These are phyloP conservation scores for Solanum gandarillasii DNA, from an alignment of 257 asterid genomes.

Conservation along the genomic window DNA sequence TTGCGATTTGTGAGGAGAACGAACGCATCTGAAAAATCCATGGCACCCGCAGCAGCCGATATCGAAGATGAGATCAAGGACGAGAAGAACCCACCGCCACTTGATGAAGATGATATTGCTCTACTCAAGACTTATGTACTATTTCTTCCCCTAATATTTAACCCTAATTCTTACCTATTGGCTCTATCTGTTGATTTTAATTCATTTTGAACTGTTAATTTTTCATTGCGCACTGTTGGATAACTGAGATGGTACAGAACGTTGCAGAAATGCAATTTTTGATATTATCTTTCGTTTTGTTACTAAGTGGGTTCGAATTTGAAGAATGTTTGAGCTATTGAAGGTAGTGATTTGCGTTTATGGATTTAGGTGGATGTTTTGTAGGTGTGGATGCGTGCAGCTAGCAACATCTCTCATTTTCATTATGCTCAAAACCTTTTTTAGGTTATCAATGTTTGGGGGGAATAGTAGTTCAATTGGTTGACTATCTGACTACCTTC, in stretches of 20 bases:
- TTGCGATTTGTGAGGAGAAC: not conserved
- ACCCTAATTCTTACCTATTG: conserved; percentile 13
- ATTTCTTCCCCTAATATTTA: not conserved
- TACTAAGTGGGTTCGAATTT: not conserved
- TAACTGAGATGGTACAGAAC: not conserved
- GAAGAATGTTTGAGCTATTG: not conserved
- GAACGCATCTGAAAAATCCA: not conserved
- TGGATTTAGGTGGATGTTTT: not conserved
- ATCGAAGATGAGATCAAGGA: conserved; percentile 80
- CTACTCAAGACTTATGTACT: conserved; percentile 77
- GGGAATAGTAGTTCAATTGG: not conserved
- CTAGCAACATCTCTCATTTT: not conserved
- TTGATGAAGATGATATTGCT: conserved; percentile 92
- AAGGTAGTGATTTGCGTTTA: not conserved
- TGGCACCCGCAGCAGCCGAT: conserved; percentile 30
- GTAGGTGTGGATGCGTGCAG: not conserved
- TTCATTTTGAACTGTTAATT: not conserved
- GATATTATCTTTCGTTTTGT: not conserved
- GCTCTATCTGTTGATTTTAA: not conserved
- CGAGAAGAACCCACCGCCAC: conserved; percentile 88
- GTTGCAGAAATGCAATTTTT: not conserved
- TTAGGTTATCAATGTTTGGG: not conserved
- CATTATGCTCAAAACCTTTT: not conserved
- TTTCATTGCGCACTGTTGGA: not conserved
- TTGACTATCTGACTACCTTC: not conserved